Percentiles rank a stretch among this genome's conserved stretches.
Conservation (phyloP, 2,329 filamentous ascomycete genomes). For the Thielaviopsis populi region DNA sequence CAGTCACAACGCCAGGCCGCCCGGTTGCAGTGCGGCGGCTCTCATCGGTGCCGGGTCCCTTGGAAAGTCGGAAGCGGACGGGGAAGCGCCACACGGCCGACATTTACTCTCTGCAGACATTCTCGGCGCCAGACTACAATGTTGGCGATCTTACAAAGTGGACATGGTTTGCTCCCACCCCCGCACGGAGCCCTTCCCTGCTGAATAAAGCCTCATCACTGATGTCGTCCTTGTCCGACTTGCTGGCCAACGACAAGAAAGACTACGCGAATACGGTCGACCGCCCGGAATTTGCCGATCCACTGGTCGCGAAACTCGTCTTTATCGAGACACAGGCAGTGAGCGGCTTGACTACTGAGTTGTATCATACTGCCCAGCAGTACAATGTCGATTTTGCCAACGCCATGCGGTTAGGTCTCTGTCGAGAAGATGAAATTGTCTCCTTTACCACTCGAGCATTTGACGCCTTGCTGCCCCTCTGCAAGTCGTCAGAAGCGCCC, state of each 20-base stretch:
- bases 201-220: neutral
- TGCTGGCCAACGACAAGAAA: neutral
- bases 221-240: neutral
- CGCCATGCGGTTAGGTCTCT: constrained; percentile 12
- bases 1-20: neutral
- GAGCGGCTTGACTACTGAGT: constrained; percentile 2
- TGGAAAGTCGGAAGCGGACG: constrained; percentile 39
- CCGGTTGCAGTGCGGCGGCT: constrained; percentile 20
- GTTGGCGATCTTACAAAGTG: constrained; percentile 31
- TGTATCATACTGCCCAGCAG: neutral
- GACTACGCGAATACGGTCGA: constrained; percentile 13
- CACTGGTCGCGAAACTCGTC: constrained; percentile 1
- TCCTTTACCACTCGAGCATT: constrained; percentile 10
- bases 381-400: constrained; percentile 10
- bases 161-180: constrained; percentile 37
- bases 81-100: constrained; percentile 41
- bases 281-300: constrained; percentile 5
- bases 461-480: neutral
- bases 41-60: constrained; percentile 35
- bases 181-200: neutral
- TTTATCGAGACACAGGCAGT: constrained; percentile 3
- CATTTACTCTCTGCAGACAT: constrained; percentile 27
- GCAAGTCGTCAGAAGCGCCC: neutral
- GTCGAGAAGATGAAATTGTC: constrained; percentile 13
- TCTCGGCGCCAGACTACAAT: constrained; percentile 26